A percentile compares a stretch with the other conserved stretches of the same genome.
Evolutionary conservation across 1,284 basidiomycete genomes (phyloP).

Genomic region (Trichosporon sp.): DNA sequence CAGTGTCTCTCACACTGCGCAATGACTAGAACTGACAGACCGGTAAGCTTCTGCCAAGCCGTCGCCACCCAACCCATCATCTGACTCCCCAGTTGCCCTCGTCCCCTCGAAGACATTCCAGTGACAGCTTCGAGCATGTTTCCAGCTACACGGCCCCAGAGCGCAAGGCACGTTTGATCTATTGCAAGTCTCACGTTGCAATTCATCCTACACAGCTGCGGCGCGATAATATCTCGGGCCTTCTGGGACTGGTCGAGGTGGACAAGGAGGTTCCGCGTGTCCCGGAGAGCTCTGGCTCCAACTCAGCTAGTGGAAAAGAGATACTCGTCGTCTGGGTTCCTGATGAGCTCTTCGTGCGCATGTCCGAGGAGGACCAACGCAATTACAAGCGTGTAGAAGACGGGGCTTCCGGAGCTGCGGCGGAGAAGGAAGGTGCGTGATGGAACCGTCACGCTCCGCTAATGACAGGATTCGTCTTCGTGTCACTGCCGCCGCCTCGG

Average conservation of each 20-base stretch:
- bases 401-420: constrained; percentile 12
- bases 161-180: constrained; percentile 56
- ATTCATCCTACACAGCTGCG: constrained; percentile 88
- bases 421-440: constrained; percentile 40
- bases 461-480: constrained; percentile 41
- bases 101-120: not conserved
- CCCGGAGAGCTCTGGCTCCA: constrained; percentile 6
- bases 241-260: constrained; percentile 70
- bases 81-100: not conserved
- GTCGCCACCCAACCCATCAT: not conserved
- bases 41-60: not conserved
- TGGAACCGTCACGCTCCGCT: not conserved
- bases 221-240: constrained; percentile 88
- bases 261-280: constrained; percentile 38
- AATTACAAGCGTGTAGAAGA: constrained; percentile 36
- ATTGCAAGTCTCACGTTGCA: constrained; percentile 86
- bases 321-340: constrained; percentile 45
- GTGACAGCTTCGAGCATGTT: constrained; percentile 13
- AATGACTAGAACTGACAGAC: constrained; percentile 7
- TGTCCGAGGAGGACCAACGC: constrained; percentile 41
- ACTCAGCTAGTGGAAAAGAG: constrained; percentile 21
- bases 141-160: not conserved
- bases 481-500: constrained; percentile 46
- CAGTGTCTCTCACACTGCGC: not conserved
- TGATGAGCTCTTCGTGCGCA: constrained; percentile 37